Base-by-base conservation (phyloP, 2,329 filamentous ascomycete species). In the Colletotrichum sublineola region DNA sequence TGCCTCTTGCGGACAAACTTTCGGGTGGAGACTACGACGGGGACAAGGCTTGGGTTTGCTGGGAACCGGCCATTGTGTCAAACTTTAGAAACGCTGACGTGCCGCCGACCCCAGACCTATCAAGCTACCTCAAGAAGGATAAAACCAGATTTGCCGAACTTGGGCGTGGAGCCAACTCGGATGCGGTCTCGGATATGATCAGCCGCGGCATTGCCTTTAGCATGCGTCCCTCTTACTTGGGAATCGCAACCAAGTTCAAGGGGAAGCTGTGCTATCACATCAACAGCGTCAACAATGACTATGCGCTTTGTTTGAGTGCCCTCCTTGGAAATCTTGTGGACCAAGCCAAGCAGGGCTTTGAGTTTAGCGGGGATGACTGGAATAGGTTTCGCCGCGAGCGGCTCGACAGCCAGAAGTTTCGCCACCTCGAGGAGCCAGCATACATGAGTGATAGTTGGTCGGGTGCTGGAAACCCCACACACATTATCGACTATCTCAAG, bases 11-110 rank as follows among this genome's bases (percentile, higher is more conserved):
- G 0, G 88, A 90, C 11, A 91, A 91, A 76, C 83, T 96, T 0
- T 94, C 93, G 1, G 94, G 94, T 0, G 94, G 94, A 0, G 94
- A 96, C 77, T 96, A 95, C 74, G 93, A 96, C 75, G 94, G 94
- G 0, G 94, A 96, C 74, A 87, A 84, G n/a, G 89, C 93, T 5
- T 95, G 93, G 92, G 82, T 94, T 0, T 94, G 92, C 76, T 96
- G 92, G 92, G 92, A 95, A 38, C 82, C 84, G 0, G 80, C 82
- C 0, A 86, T 96, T 3, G 92, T 94, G 0, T 76, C 83, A 6
- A 89, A 90, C n/a, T 96, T 96, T 75, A 75, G 77, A 5, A 94
- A 93, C 70, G 88, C 89, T 0, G 82, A 86, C 0, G 80, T 86
- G 7, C 88, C 87, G 0, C 42, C 77, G 1, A 67, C 79, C 9